A percentile compares a stretch with the other conserved stretches of the same genome.
Conservation (phyloP, 164 flowering plant species). For the Brasenia schreberi region DNA sequence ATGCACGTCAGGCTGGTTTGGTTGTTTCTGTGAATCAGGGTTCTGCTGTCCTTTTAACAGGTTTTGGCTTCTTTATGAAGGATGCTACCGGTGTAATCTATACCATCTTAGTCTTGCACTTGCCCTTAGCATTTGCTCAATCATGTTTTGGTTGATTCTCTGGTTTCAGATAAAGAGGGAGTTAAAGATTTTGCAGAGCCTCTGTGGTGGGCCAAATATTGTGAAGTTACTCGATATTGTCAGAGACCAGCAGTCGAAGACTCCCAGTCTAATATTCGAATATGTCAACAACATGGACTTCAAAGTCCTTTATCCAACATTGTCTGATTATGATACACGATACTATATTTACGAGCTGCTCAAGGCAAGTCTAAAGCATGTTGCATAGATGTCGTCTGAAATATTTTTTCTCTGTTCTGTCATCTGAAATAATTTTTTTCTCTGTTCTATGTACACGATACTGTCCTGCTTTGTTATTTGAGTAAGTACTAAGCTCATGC, state of each 20-base stretch:
- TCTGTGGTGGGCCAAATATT: slow-evolving; percentile 95
- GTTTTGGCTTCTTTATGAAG: too few relatives aligned
- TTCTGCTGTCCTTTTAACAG: too few relatives aligned
- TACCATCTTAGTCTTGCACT: not conserved
- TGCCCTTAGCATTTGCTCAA: not conserved
- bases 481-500: not conserved
- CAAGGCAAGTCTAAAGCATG: slow-evolving; percentile 39
- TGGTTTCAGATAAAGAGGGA: slow-evolving; percentile 89
- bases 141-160: not conserved
- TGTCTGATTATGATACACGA: slow-evolving; percentile 78
- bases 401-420: slow-evolving; percentile 3
- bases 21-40: too few relatives aligned
- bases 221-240: slow-evolving; percentile 95
- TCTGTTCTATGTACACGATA: too few relatives aligned
- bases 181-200: slow-evolving; percentile 88
- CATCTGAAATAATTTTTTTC: not conserved
- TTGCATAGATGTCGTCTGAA: not conserved
- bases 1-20: too few relatives aligned
- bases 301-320: slow-evolving; percentile 94
- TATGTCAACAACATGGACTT: slow-evolving; percentile 92
- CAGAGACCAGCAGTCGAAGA: slow-evolving; percentile 97
- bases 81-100: too few relatives aligned
- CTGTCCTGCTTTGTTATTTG: too few relatives aligned
- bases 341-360: slow-evolving; percentile 91
- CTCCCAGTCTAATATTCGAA: slow-evolving; percentile 94